These are phyloP conservation scores for Arthroderma sp. DNA, from an alignment of 2,329 filamentous ascomycete genomes.

Conservation along the genomic window DNA sequence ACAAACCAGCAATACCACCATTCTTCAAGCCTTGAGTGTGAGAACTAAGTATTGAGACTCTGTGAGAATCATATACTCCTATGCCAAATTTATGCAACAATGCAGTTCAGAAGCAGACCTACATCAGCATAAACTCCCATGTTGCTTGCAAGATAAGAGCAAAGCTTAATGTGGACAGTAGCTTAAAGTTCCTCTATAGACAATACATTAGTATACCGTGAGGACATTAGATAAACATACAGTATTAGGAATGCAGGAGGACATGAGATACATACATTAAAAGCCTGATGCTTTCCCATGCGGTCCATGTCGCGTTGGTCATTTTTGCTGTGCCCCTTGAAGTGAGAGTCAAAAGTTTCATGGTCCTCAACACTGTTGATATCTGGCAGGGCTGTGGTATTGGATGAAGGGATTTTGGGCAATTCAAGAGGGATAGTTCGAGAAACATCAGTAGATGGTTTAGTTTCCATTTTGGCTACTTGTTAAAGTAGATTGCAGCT, in stretches of 20 bases:
- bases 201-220: neutral
- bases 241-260: neutral
- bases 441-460: too few relatives aligned
- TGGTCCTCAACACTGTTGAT: too few relatives aligned
- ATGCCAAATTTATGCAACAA: neutral
- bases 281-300: constrained; percentile 6
- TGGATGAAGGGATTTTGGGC: too few relatives aligned
- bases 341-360: neutral
- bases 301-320: constrained; percentile 3
- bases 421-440: too few relatives aligned
- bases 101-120: constrained; percentile 7
- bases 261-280: neutral
- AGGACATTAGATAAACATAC: neutral
- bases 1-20: constrained; percentile 14
- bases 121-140: constrained; percentile 33
- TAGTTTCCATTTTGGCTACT: too few relatives aligned
- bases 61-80: neutral
- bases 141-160: constrained; percentile 16
- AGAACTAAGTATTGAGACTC: constrained; percentile 8
- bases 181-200: constrained; percentile 5
- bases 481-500: too few relatives aligned
- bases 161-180: constrained; percentile 6
- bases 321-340: constrained; percentile 3
- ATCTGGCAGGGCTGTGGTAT: too few relatives aligned
- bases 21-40: constrained; percentile 14